Evolutionary conservation across 2,329 filamentous ascomycete species (phyloP).

Genomic region (Aspergillus cejpii): DNA sequence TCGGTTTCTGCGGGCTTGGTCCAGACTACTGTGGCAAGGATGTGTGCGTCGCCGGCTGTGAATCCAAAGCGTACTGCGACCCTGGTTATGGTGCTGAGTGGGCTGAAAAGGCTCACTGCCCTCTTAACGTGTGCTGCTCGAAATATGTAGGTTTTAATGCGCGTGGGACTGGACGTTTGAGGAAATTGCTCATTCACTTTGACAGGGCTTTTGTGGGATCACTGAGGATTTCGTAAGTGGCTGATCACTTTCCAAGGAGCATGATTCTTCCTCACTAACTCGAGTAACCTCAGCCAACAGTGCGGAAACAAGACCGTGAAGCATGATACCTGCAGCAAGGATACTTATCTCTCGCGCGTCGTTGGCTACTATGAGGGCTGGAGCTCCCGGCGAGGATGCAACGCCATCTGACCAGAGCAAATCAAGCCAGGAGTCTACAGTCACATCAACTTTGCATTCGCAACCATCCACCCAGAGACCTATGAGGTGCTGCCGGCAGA

Average conservation of each 20-base stretch:
- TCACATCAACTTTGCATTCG: conserved; percentile 12
- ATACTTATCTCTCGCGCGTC: no score
- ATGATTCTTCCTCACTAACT: no score
- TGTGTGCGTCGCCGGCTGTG: conserved; percentile 11
- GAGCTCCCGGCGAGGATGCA: conserved; percentile 2
- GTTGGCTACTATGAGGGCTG: conserved; percentile 16
- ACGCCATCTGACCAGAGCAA: conserved; percentile 5
- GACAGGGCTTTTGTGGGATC: no score
- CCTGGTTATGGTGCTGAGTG: conserved; percentile 13
- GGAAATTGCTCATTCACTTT: no score
- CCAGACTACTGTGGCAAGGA: neutral
- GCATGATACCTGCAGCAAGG: no score
- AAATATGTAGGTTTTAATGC: no score
- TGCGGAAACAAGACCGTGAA: no score
- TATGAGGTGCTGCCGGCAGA: conserved; percentile 6
- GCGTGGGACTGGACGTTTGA: no score
- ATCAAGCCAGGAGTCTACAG: conserved; percentile 9
- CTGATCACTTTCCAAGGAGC: no score
- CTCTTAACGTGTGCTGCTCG: conserved; percentile 25
- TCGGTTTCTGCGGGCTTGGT: conserved; percentile 1
- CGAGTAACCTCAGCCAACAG: no score
- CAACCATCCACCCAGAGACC: conserved; percentile 7
- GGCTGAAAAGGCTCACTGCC: conserved; percentile 13
- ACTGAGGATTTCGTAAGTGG: no score
- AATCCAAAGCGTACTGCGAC: conserved; percentile 14